Evolutionary conservation across 257 asterid species (phyloP), one percentile per base, ranked within the genome.

Genomic region (Salvia miltiorrhiza): DNA sequence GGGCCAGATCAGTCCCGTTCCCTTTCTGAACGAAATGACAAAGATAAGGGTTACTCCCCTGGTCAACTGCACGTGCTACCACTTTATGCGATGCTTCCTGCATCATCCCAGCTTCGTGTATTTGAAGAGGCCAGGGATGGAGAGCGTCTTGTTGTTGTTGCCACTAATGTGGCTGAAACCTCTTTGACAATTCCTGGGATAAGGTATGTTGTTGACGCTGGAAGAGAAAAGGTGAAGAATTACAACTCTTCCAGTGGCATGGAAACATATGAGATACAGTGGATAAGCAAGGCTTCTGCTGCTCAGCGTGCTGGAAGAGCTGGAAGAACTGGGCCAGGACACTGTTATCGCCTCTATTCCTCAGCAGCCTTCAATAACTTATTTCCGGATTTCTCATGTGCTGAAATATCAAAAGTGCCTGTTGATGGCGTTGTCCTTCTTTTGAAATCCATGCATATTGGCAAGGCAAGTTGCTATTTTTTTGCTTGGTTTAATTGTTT

Each of bases 261-360:
- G 89, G 99, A 88, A 73, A 72, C 87, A 14, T 93, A 77, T 74
- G 96, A 90, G 70, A 72, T 90, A 67, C 95, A 93, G 70, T 93
- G 97, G 96, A 90, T 93, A 76, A 93, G 99, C 72, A 89, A 90
- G 82, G 99, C 99, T 65, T 93, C 99, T 69, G 99, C 97, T 3
- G 67, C 94, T 53, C 99, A 93, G 79, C 95, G 99, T 62, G 87
- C 97, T 1, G 99, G 99, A 66, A 82, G 97, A 76, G 96, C 99
- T 70, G 99, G 97, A 76, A 84, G 99, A 78, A 93, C 96, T 32
- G 96, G 93, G 48, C 99, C 99, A 20, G 99, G 99, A 17, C 97
- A 93, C 71, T 93, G 96, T 75, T 93, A 93, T 79, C 94, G 99
- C 39, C 85, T 93, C 30, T 93, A 93, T 82, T 93, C 97, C 65